phyloP scores from a whole-genome alignment of 2,329 filamentous ascomycete species.

The Bipolaris cookei region DNA sequence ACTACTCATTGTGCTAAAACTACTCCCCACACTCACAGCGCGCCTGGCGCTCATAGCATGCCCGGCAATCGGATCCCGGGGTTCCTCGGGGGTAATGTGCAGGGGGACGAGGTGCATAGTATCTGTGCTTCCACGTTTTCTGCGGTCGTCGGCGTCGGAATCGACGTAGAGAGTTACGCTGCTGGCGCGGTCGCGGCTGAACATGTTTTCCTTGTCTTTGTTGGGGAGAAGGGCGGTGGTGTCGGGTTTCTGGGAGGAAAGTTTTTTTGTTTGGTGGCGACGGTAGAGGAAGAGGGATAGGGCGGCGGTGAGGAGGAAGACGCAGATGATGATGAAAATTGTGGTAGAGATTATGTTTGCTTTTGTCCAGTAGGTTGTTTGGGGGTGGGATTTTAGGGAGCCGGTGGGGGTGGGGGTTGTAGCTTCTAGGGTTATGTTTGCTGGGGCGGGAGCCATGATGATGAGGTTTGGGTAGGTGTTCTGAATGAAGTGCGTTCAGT shows the following conservation, averaged over 20 bases:
- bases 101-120: constrained; percentile 36
- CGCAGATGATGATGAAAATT: constrained; percentile 34
- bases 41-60: constrained; percentile 18
- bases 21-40: constrained; percentile 29
- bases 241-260: constrained; percentile 26
- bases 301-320: constrained; percentile 28
- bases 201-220: constrained; percentile 44
- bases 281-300: constrained; percentile 32
- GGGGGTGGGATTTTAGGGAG: constrained; percentile 15
- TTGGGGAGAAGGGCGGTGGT: constrained; percentile 36
- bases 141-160: constrained; percentile 24
- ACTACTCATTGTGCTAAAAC: constrained; percentile 27
- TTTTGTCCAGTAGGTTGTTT: constrained; percentile 31
- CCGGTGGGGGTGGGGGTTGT: constrained; percentile 5
- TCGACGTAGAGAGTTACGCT: constrained; percentile 43
- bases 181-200: constrained; percentile 36
- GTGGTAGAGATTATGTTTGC: constrained; percentile 36
- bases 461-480: background rate
- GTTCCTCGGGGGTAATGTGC: constrained; percentile 35
- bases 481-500: background rate
- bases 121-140: constrained; percentile 32
- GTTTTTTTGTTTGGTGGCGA: constrained; percentile 35
- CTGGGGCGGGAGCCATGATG: constrained; percentile 38
- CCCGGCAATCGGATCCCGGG: constrained; percentile 17
- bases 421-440: constrained; percentile 12